Conservation (phyloP, 2,329 filamentous ascomycete species). For the Claviceps sp. region DNA sequence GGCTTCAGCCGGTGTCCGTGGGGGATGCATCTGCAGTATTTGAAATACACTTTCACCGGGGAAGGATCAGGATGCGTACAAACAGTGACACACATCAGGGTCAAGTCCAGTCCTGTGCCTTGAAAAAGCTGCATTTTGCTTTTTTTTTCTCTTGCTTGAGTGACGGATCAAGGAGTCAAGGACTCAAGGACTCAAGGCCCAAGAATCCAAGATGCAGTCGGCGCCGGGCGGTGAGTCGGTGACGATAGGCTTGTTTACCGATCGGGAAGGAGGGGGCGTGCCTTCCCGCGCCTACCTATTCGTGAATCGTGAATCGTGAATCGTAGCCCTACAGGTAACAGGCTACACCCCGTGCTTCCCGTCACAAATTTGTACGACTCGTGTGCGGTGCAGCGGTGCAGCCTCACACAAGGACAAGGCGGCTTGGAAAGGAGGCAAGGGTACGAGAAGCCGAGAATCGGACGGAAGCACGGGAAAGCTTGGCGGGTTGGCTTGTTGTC, state of each 20-base stretch:
- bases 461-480: no score
- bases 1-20: not conserved
- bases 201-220: not conserved
- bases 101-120: no score
- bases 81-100: not conserved
- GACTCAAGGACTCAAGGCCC: not conserved
- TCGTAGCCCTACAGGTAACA: no score
- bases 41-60: not conserved
- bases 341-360: no score
- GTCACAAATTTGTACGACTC: not conserved
- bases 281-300: not conserved
- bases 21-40: not conserved
- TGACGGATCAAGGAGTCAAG: not conserved
- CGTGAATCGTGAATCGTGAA: not conserved
- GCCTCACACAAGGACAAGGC: not conserved
- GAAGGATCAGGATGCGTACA: not conserved
- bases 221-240: not conserved
- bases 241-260: not conserved
- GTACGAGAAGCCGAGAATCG: no score
- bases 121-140: no score
- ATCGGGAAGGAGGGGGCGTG: constrained; percentile 2
- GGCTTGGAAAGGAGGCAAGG: no score
- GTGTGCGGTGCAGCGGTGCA: not conserved
- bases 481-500: no score
- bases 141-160: not conserved